Base-by-base conservation (phyloP, 2,329 filamentous ascomycete genomes). In the Aspergillus sclerotialis region DNA sequence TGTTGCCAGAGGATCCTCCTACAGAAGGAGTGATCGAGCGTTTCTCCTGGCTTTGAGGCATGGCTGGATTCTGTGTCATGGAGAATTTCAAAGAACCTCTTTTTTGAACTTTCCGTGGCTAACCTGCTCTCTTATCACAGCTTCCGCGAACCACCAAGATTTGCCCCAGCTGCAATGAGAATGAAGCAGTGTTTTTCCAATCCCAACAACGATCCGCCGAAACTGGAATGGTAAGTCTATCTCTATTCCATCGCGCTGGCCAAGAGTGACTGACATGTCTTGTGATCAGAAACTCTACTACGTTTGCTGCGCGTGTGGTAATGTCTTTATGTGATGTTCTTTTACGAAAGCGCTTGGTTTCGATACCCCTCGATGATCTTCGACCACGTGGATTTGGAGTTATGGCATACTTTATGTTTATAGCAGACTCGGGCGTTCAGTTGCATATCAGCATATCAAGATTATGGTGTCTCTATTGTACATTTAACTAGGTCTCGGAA, bases 161-260 rank as follows among this genome's bases (percentile, higher is more conserved):
- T 40, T 98, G 92, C 68, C 87, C 88, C 33, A 75, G 72, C 49
- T 98, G 93, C 72, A 75, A 76, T 47, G 84, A 92, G 62, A 78
- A 80, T 50, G 89, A 96, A 67, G 88, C 89, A 29, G 93, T 98
- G 40, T 98, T 94, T 69, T 98, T 98, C 72, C 92, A 98, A 69
- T 95, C 89, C 42, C 92, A 98, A 61, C 89, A 96, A 70, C 84
- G 92, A 65, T 94, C 84, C 49, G 86, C 87, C 31, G 89, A 96
- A 64, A 98, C 92, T 28, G 92, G 92, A 69, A 98, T 98, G 92
- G 92, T 96, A 66, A 73, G 84, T 27, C 28, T 25, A 27, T 24
- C 26, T 21, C 27, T 54, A 34, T 29, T 13, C 38, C 5, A 37
- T 15, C 27, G 31, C 18, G 27, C 16, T 36, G 7, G 11, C 17